Conservation (phyloP, 129 eudicot genomes). For the Helianthus tuberosus region DNA sequence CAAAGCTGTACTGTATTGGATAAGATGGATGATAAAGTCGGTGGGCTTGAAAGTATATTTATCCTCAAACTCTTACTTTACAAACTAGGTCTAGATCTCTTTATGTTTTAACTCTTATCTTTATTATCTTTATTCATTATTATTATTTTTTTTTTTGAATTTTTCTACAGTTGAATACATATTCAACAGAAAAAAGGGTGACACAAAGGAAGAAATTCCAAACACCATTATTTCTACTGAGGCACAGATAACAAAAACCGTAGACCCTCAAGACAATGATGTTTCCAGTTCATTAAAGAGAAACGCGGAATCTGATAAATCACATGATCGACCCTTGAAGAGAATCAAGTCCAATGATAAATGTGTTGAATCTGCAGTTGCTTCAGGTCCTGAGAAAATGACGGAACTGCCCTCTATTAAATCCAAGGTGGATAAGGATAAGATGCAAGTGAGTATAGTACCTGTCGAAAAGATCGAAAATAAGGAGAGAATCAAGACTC, state of each 20-base stretch:
- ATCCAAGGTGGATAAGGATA: conserved; percentile 7
- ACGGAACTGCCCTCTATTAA: conserved; percentile 44
- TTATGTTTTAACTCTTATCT: conserved; percentile 15
- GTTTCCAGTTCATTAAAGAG: conserved; percentile 17
- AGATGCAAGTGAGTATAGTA: background rate
- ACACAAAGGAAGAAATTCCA: conserved; percentile 35
- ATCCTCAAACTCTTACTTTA: conserved; percentile 8
- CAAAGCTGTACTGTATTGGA: conserved; percentile 54
- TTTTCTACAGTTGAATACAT: conserved; percentile 61
- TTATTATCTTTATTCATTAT: background rate
- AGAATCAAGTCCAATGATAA: conserved; percentile 13
- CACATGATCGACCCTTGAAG: conserved; percentile 18
- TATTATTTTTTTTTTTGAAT: conserved; percentile 3
- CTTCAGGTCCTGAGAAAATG: conserved; percentile 17
- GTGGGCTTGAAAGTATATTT: conserved; percentile 63
- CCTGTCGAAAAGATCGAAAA: conserved; percentile 18
- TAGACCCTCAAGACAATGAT: conserved; percentile 14
- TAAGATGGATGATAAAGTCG: conserved; percentile 61
- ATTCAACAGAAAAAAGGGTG: conserved; percentile 55
- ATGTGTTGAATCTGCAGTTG: conserved; percentile 30
- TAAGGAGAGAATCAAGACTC: conserved; percentile 25
- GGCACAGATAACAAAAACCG: conserved; percentile 25
- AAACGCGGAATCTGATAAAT: conserved; percentile 17
- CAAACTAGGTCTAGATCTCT: conserved; percentile 8
- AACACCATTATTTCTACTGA: conserved; percentile 30